Conservation (phyloP, 257 asterid genomes). For the Fraxinus cuspidata region DNA sequence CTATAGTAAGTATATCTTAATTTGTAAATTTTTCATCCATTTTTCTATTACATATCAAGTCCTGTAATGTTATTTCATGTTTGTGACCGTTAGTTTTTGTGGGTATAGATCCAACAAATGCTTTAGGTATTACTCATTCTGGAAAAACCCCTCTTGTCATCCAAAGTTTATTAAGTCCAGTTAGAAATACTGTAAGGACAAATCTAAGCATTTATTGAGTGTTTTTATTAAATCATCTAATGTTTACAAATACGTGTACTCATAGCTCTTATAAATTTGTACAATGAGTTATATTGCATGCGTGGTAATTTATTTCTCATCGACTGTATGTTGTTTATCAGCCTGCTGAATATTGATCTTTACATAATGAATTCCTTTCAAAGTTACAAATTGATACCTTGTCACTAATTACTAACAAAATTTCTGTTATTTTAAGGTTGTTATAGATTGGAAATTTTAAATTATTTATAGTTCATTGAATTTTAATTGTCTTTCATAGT, state of each 20-base stretch:
- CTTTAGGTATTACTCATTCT: conserved; percentile 59
- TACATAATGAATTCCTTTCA: background rate
- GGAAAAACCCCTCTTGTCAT: conserved; percentile 79
- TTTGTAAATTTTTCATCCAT: background rate
- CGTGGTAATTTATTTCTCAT: too few species aligned
- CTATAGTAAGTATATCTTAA: background rate
- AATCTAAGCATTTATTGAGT: background rate
- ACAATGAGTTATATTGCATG: too few species aligned
- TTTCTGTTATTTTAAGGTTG: too few species aligned
- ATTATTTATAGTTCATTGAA: background rate
- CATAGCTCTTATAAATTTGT: too few species aligned
- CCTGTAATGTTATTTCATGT: background rate
- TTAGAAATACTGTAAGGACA: conserved; percentile 72
- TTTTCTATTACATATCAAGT: background rate
- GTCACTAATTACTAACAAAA: too few species aligned
- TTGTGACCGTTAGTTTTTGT: background rate
- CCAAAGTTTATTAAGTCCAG: conserved; percentile 88
- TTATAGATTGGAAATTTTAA: too few species aligned
- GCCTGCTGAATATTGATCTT: background rate
- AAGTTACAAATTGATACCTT: too few species aligned
- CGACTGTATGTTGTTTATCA: background rate
- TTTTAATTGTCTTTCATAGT: background rate
- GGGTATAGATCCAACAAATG: conserved; percentile 75
- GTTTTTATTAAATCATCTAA: too few species aligned
- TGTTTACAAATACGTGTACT: too few species aligned